Evolutionary conservation across 345 rosid species (phyloP).

Genomic region (Psidium friedrichsthalianum): DNA sequence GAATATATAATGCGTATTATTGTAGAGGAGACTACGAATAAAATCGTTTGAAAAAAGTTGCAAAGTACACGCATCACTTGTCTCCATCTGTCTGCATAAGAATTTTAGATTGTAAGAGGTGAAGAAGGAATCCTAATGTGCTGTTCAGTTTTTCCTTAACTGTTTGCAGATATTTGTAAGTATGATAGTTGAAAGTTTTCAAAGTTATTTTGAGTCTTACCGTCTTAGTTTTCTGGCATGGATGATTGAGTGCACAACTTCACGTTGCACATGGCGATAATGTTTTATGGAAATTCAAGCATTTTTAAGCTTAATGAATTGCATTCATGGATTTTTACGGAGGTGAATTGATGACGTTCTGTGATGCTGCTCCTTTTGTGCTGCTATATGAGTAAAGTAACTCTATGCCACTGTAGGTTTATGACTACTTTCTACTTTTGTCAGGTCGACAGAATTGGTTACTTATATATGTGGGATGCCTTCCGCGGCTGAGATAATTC

Average conservation of each 20-base stretch:
- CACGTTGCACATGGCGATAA: not conserved
- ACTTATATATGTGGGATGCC: conserved; percentile 53
- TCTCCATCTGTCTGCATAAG: not conserved
- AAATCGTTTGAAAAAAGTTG: not conserved
- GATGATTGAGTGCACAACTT: not conserved
- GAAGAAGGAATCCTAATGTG: not conserved
- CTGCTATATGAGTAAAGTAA: not conserved
- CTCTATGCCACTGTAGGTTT: not conserved
- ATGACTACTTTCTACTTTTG: not conserved
- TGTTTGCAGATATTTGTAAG: not conserved
- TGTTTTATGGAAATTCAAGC: not conserved
- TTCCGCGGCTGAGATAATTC: conserved; percentile 54
- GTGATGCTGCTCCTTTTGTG: not conserved
- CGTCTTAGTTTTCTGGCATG: not conserved
- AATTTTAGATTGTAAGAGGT: not conserved
- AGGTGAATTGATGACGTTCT: not conserved
- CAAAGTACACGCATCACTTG: not conserved
- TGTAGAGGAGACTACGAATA: not conserved
- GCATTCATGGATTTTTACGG: not conserved
- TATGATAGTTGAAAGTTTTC: not conserved
- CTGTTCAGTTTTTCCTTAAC: not conserved
- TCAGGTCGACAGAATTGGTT: conserved; percentile 71
- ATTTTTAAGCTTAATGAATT: not conserved
- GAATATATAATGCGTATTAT: not conserved
- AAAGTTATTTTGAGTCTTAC: not conserved